Base-by-base conservation (phyloP, 2,329 filamentous ascomycete genomes). In the Microdochium nivale region DNA sequence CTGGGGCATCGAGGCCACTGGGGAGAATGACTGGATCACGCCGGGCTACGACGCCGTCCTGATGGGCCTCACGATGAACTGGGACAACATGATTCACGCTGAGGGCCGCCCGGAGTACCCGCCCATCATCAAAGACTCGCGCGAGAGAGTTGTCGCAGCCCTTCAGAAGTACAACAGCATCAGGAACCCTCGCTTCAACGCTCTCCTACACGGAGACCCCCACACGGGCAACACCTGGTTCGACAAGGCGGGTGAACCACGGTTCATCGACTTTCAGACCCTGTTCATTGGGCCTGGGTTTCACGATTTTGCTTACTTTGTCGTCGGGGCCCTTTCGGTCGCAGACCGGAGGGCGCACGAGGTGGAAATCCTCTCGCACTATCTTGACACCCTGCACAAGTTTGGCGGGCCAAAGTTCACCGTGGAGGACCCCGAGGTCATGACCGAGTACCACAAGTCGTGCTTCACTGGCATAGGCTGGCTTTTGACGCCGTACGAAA, bases 201-300 rank as follows among this genome's bases (percentile, higher is more conserved):
- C 63, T 46, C 51, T 69, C 9, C 43, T 69, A 13, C 67, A 70
- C 48, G 67, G 66, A 47, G 67, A 70, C 52, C 53, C 66, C 7
- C 67, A 69, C 53, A 59, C 58, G 19, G 66, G 64, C 30, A 70
- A 69, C 58, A 66, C 65, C 2, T 69, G 64, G 55, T 50, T 67
- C 23, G 56, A 59, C 10, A 56, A 56, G 11, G 60, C 57, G 4
- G 58, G 55, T 19, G 51, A 51, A 10, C 62, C 63, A 25, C 59
- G 61, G 13, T 70, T 69, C 56, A 59, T 70, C 23, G 67, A 70
- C 57, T 70, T 64, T 63, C 66, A 69, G 55, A 60, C 62, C 48
- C 60, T 67, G 19, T 62, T 67, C 53, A 60, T 66, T 50, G 65
- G 66, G 27, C 65, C 64, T 2, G 60, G 60, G 9, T 67, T 71